phyloP scores from a whole-genome alignment of 495 filamentous ascomycete species.

The Xylaria longipes region DNA sequence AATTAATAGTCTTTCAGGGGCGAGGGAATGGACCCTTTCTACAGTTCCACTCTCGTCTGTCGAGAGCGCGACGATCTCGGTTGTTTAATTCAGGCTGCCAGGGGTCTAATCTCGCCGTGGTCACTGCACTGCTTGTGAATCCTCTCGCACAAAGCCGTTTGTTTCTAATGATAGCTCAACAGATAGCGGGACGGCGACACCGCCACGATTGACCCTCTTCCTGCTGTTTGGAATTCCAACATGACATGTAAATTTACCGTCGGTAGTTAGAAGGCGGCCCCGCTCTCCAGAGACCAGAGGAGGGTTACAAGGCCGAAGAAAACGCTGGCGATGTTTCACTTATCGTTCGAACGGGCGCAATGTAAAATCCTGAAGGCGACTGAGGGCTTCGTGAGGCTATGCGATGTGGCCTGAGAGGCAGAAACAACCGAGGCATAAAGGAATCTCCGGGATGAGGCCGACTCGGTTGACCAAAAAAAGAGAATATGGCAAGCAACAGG shows the following conservation, averaged over 20 bases:
- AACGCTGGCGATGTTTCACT: conserved; percentile 22
- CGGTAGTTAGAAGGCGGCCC: conserved; percentile 13
- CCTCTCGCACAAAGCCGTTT: conserved; percentile 24
- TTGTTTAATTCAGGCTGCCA: conserved; percentile 18
- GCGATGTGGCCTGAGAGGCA: conserved; percentile 13
- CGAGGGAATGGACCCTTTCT: conserved; percentile 18
- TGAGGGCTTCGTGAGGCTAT: conserved; percentile 23
- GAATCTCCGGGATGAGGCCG: conserved; percentile 19
- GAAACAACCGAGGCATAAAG: conserved; percentile 17
- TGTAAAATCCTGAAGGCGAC: conserved; percentile 15
- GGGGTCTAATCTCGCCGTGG: conserved; percentile 16
- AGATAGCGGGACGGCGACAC: conserved; percentile 9
- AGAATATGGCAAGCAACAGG: background rate
- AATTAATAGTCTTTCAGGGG: conserved; percentile 16
- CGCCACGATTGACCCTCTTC: conserved; percentile 21
- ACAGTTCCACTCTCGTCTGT: conserved; percentile 19
- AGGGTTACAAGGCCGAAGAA: conserved; percentile 5
- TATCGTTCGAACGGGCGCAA: conserved; percentile 6
- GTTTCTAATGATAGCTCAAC: conserved; percentile 27
- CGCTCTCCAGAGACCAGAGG: background rate
- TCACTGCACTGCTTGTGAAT: conserved; percentile 13
- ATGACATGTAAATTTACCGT: conserved; percentile 6
- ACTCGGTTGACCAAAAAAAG: conserved; percentile 1
- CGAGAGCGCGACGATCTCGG: conserved; percentile 24
- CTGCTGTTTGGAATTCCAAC: background rate